Percentiles rank a stretch among this genome's conserved stretches.
Conservation (phyloP, 805 yeast genomes). For the Wickerhamomyces hampshirensis region DNA sequence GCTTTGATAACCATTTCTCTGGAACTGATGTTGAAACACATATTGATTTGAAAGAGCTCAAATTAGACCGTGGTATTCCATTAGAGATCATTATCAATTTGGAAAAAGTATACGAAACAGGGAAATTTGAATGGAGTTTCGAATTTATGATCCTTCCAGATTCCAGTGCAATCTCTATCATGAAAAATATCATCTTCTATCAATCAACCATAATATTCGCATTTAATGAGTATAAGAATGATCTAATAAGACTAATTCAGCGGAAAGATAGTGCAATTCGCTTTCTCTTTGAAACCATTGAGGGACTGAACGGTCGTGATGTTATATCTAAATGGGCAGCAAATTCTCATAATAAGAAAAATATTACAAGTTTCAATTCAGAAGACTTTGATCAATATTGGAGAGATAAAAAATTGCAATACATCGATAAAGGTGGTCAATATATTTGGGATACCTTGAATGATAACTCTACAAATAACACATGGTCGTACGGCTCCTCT, state of each 20-base stretch:
- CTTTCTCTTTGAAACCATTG: conserved; percentile 25
- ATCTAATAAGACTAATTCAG: conserved; percentile 17
- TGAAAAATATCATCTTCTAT: conserved; percentile 18
- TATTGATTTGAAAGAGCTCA: conserved; percentile 7
- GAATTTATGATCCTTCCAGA: conserved; percentile 19
- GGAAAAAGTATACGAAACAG: conserved; percentile 4
- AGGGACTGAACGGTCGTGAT: conserved; percentile 20
- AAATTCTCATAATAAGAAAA: conserved; percentile 25
- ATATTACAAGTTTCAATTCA: conserved; percentile 17
- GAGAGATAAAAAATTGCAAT: conserved; percentile 10
- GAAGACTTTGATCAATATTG: conserved; percentile 14
- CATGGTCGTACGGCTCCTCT: conserved; percentile 14
- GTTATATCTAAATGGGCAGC: conserved; percentile 30
- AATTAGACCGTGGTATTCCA: conserved; percentile 16
- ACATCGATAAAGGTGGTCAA: conserved; percentile 9
- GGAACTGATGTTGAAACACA: conserved; percentile 5
- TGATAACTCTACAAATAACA: conserved; percentile 4
- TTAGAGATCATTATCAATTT: conserved; percentile 15
- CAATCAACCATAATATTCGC: conserved; percentile 19
- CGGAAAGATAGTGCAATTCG: conserved; percentile 29
- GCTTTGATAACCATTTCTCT: conserved; percentile 14
- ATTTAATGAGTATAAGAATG: conserved; percentile 16
- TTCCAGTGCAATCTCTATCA: conserved; percentile 18
- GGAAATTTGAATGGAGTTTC: conserved; percentile 21
- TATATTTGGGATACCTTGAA: conserved; percentile 20